Evolutionary conservation across 108 stramenopile genomes (phyloP), one percentile per base, ranked within the genome.

Genomic region (Pseudonitzschia multistriata): DNA sequence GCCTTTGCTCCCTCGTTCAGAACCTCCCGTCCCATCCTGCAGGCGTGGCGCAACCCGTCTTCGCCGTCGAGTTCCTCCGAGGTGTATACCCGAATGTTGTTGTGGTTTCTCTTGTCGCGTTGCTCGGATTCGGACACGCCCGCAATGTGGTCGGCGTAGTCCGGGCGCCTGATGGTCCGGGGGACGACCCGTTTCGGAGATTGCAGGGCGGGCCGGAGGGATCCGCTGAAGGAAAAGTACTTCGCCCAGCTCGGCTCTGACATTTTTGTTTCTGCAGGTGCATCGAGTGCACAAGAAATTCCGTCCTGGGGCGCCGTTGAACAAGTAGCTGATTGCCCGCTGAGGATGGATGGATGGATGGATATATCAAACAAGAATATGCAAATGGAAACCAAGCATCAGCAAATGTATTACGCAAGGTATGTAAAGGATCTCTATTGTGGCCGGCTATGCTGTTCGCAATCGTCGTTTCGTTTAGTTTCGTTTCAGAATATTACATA

Each of bases 21-120:
- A 11, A 99, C 97, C 70, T 99, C 96, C 31, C 97, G 83, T 62
- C 96, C 98, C 83, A 99, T 93, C 29, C 47, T 56, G 66, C 97
- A 96, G 11, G 97, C 95, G 60, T 93, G 91, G 10, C 96, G 83
- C 71, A 99, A 68, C 49, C 88, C 88, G 62, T 77, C 73, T 37
- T 90, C 97, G 19, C 78, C 94, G 36, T 85, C 93, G 64, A 98
- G 74, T 62, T 98, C 97, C 11, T 95, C 78, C 17, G 76, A 53
- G 0, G 86, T 85, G 55, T 96, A 96, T 8, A 87, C 79, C n/a
- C 89, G 86, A 65, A 94, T 89, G 56, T 54, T 75, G 56, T 81
- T 87, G 68, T 86, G 86, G 57, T 71, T 77, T 28, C 83, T 62
- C 31, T 83, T 75, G 70, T 95, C 91, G 35, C 81, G 79, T 66